Base-by-base conservation (phyloP, 345 rosid species). In the Salix dunnii region DNA sequence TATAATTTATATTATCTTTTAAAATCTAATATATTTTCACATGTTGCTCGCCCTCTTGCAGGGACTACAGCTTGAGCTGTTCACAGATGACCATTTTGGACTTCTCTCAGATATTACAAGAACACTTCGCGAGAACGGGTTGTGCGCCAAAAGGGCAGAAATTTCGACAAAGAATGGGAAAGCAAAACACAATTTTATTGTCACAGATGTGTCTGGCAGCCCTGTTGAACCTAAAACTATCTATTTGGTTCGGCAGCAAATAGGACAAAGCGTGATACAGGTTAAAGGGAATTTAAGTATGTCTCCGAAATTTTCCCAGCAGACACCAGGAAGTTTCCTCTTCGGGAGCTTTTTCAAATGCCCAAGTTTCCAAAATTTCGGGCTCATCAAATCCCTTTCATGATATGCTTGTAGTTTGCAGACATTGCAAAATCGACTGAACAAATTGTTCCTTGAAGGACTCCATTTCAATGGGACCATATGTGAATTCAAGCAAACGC, bases 31-130 rank as follows among this genome's bases (percentile, higher is more conserved):
- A 0, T 13, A n/a, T 58, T 3, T 21, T 43, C 10, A 21, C 30
- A 20, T 14, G 67, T 23, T 20, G 49, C 11, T 71, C 3, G 14
- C 12, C 30, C 18, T 64, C 18, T 33, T 75, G 77, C 83, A 89
- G 91, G 94, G 94, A 53, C 74, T 89, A 74, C 85, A 82, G 78
- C 82, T 90, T 46, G 92, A 89, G 77, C 30, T 90, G 64, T 84
- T 82, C 87, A 85, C 88, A 3, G 85, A 78, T 31, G 90, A 89
- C 76, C 76, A 90, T 3, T 70, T 72, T 62, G 92, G 94, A 55
- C 92, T 90, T 66, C 89, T 88, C 16, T 87, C 90, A 0, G 88
- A 89, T 53, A 82, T 86, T 61, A 90, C 92, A 23, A 82, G 92
- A 70, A 78, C 89, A 69, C 82, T 90, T 70, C 87, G 94, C 0